These are phyloP conservation scores for Xylariales sp. DNA, from an alignment of 2,329 filamentous ascomycete genomes.

Conservation along the genomic window DNA sequence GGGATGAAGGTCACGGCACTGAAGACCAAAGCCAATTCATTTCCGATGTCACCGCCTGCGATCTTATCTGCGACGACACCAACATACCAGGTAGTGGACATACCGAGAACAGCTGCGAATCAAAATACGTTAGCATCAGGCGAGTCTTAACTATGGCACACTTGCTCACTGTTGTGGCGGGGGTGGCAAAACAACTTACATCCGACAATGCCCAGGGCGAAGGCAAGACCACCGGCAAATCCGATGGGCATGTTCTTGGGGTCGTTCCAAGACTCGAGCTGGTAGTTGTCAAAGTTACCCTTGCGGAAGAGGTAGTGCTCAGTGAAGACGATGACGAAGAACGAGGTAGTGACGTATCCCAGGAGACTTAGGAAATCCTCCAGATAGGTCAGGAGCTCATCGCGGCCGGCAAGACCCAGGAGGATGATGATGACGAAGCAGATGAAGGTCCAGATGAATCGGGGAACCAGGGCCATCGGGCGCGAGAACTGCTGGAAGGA, in stretches of 20 bases:
- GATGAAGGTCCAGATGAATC: constrained; percentile 42
- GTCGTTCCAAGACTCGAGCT: constrained; percentile 45
- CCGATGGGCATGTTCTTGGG: constrained; percentile 37
- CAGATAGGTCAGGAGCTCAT: constrained; percentile 38
- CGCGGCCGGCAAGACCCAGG: constrained; percentile 37
- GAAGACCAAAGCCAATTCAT: constrained; percentile 47
- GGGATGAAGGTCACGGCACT: constrained; percentile 43
- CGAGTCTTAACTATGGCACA: constrained; percentile 2
- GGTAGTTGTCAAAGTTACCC: constrained; percentile 36
- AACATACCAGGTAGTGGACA: constrained; percentile 54
- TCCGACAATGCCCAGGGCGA: constrained; percentile 37
- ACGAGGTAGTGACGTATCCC: constrained; percentile 46
- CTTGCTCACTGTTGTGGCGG: constrained; percentile 2
- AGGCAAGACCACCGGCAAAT: constrained; percentile 36
- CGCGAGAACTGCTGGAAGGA: constrained; percentile 36
- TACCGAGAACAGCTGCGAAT: constrained; percentile 41
- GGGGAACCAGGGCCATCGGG: constrained; percentile 36
- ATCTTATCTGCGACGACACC: constrained; percentile 40
- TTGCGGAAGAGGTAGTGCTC: constrained; percentile 45
- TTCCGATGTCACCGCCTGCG: constrained; percentile 44
- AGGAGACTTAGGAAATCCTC: constrained; percentile 43
- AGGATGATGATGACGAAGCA: constrained; percentile 40
- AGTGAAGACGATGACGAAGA: constrained; percentile 40
- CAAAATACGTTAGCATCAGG: not conserved
- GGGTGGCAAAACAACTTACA: constrained; percentile 23